These are phyloP conservation scores for Aspergillus fischeri DNA, from an alignment of 2,329 filamentous ascomycete species.

Conservation along the genomic window DNA sequence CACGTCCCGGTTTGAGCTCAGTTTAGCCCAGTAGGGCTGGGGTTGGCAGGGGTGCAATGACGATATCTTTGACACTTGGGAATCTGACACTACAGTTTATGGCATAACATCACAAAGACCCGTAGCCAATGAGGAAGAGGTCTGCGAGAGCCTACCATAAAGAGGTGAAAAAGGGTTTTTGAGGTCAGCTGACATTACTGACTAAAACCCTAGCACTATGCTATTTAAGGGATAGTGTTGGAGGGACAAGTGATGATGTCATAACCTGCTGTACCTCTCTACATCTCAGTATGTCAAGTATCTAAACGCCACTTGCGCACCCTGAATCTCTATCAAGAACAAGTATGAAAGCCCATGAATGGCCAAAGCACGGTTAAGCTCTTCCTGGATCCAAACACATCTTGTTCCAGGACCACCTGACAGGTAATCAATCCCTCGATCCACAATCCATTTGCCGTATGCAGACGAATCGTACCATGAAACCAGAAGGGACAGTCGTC, in stretches of 20 bases:
- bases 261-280: not conserved
- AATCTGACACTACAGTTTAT: not conserved
- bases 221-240: not conserved
- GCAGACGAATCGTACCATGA: not conserved
- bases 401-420: not conserved
- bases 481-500: constrained; percentile 1
- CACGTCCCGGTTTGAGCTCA: not conserved
- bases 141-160: not conserved
- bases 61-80: not conserved
- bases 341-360: not conserved
- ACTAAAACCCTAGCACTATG: constrained; percentile 2
- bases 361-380: not conserved
- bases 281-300: not conserved
- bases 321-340: not conserved
- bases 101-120: not conserved
- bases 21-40: not conserved
- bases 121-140: not conserved
- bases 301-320: not conserved
- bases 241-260: not conserved
- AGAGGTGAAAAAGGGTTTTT: not conserved
- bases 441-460: not conserved
- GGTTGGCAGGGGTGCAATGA: not conserved
- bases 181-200: constrained; percentile 3
- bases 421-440: not conserved
- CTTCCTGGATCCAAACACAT: not conserved